Evolutionary conservation across 768 basidiomycete species (phyloP).

Genomic region (Pulveroboletus sp.): DNA sequence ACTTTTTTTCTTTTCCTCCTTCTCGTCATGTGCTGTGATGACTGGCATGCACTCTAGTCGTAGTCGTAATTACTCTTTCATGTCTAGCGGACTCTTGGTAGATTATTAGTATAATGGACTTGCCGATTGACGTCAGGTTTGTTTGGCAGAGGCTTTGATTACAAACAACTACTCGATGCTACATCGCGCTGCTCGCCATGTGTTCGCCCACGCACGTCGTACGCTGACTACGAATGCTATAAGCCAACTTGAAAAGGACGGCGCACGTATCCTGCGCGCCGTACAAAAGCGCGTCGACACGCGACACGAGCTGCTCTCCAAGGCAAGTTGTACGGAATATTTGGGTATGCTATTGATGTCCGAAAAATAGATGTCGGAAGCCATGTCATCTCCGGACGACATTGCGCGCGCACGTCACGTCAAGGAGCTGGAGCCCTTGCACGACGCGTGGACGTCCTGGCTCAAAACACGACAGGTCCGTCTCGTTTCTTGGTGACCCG

Average conservation of each 20-base stretch:
- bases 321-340: constrained; percentile 33
- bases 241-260: constrained; percentile 37
- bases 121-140: not conserved
- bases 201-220: constrained; percentile 7
- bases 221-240: constrained; percentile 15
- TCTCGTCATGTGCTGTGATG: not conserved
- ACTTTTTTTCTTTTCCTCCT: not conserved
- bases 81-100: too few relatives aligned
- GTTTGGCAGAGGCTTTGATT: constrained; percentile 17
- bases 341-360: too few relatives aligned
- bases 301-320: constrained; percentile 41
- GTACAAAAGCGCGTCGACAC: constrained; percentile 54
- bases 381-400: constrained; percentile 53
- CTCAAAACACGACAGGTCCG: constrained; percentile 53
- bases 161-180: constrained; percentile 11
- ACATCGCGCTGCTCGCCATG: constrained; percentile 11
- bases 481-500: not conserved
- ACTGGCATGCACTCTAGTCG: not conserved
- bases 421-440: constrained; percentile 68
- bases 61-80: too few relatives aligned
- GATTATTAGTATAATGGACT: too few relatives aligned
- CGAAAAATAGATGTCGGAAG: constrained; percentile 45
- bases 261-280: constrained; percentile 52
- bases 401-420: constrained; percentile 57
- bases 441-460: constrained; percentile 69